Percentiles rank a stretch among this genome's conserved stretches.
phyloP scores from a whole-genome alignment of 129 eudicot genomes.

The Lonicera japonica region DNA sequence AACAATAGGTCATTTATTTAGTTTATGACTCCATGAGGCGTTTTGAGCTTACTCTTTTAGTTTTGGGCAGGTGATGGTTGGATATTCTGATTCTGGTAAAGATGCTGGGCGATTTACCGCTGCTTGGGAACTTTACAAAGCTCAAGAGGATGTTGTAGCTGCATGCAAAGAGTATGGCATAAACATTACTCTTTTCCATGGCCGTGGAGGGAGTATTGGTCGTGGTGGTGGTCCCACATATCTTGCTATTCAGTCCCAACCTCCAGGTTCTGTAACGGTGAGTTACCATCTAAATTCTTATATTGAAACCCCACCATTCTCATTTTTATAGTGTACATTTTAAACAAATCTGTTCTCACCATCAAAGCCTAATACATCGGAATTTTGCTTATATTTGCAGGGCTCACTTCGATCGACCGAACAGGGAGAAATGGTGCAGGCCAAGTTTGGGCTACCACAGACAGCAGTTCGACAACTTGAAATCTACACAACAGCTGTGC shows the following conservation, averaged over 20 bases:
- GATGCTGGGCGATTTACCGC: conserved; percentile 98
- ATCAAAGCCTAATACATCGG: background rate
- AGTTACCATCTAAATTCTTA: conserved; percentile 12
- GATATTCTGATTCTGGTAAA: conserved; percentile 94
- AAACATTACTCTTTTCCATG: conserved; percentile 82
- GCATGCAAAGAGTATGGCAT: conserved; percentile 80
- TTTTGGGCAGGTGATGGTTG: conserved; percentile 78
- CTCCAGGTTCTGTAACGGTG: conserved; percentile 99
- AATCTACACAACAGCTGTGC: conserved; percentile 92
- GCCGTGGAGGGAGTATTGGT: conserved; percentile 95
- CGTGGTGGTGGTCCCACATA: conserved; percentile 98
- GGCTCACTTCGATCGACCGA: conserved; percentile 92
- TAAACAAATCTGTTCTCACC: background rate
- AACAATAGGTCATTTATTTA: background rate
- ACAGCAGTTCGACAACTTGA: conserved; percentile 82
- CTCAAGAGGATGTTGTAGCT: conserved; percentile 92
- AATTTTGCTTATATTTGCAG: conserved; percentile 29
- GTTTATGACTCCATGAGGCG: background rate
- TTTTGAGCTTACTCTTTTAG: conserved; percentile 8
- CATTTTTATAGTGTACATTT: too few relatives aligned
- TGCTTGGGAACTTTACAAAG: conserved; percentile 98
- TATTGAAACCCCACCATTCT: background rate
- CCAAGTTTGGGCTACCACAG: conserved; percentile 82
- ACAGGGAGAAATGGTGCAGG: conserved; percentile 99
- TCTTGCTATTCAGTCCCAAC: conserved; percentile 95